A percentile compares a stretch with the other conserved stretches of the same genome.
Conservation (phyloP, 1,139 yeast species). For the Taiozyma sp. region DNA sequence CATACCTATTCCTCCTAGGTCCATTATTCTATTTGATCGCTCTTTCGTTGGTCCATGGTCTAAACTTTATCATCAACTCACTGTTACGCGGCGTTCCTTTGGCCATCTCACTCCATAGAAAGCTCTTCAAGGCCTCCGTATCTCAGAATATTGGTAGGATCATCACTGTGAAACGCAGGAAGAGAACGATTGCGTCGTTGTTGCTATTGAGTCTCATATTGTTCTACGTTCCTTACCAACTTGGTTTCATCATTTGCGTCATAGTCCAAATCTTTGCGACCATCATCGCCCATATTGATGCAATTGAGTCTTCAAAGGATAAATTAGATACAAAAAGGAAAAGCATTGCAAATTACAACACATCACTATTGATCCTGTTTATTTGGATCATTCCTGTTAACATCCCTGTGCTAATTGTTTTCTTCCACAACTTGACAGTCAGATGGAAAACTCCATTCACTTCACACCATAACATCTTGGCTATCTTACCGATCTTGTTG, state of each 20-base stretch:
- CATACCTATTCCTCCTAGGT: constrained; percentile 52
- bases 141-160: constrained; percentile 1
- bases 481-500: constrained; percentile 58
- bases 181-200: constrained; percentile 33
- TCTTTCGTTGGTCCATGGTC: constrained; percentile 37
- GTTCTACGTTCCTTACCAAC: constrained; percentile 72
- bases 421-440: constrained; percentile 62
- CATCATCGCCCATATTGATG: constrained; percentile 27
- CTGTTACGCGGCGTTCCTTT: background rate
- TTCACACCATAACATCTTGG: constrained; percentile 69
- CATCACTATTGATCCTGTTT: constrained; percentile 53
- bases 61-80: background rate
- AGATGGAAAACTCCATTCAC: constrained; percentile 74
- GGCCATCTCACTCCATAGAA: background rate
- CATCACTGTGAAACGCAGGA: constrained; percentile 12
- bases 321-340: constrained; percentile 1
- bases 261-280: constrained; percentile 48
- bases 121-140: background rate
- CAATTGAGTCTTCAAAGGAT: constrained; percentile 2
- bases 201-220: constrained; percentile 42
- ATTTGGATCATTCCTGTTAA: constrained; percentile 67
- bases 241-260: constrained; percentile 60
- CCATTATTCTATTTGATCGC: constrained; percentile 52
- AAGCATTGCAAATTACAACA: constrained; percentile 44
- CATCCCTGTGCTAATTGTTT: constrained; percentile 64